Evolutionary conservation across 202 grass and related monocot genomes (phyloP).

Genomic region (Setaria viridis): DNA sequence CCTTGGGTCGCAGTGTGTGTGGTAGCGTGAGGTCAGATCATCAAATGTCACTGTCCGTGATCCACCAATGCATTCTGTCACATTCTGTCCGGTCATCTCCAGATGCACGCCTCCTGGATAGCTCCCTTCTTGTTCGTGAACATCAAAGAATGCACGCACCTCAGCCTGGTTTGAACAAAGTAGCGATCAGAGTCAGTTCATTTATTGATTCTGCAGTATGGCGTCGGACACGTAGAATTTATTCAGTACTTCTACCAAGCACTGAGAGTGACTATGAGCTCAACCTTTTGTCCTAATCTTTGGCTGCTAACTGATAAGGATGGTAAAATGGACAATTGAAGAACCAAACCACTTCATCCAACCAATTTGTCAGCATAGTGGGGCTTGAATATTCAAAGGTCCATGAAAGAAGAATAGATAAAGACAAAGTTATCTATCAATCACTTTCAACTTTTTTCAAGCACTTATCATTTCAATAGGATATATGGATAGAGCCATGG

Average conservation of each 20-base stretch:
- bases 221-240: not conserved
- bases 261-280: not conserved
- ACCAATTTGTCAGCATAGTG: slow-evolving; percentile 19
- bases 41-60: slow-evolving; percentile 73
- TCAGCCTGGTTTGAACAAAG: slow-evolving; percentile 59
- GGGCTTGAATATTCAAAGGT: not conserved
- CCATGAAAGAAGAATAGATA: slow-evolving; percentile 11
- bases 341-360: slow-evolving; percentile 6
- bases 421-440: not conserved
- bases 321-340: not conserved
- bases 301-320: slow-evolving; percentile 1
- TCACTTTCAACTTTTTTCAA: slow-evolving; percentile 16
- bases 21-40: slow-evolving; percentile 76
- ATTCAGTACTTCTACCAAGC: not conserved
- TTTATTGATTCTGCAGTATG: not conserved
- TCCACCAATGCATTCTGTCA: slow-evolving; percentile 86
- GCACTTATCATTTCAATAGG: not conserved
- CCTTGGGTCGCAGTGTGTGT: slow-evolving; percentile 84
- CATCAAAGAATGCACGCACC: slow-evolving; percentile 90
- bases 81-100: slow-evolving; percentile 93
- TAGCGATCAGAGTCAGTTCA: not conserved
- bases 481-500: not conserved
- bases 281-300: not conserved
- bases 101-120: slow-evolving; percentile 80
- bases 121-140: slow-evolving; percentile 88